Base-by-base conservation (phyloP, 2,329 filamentous ascomycete species). In the Sarocladium strictum region DNA sequence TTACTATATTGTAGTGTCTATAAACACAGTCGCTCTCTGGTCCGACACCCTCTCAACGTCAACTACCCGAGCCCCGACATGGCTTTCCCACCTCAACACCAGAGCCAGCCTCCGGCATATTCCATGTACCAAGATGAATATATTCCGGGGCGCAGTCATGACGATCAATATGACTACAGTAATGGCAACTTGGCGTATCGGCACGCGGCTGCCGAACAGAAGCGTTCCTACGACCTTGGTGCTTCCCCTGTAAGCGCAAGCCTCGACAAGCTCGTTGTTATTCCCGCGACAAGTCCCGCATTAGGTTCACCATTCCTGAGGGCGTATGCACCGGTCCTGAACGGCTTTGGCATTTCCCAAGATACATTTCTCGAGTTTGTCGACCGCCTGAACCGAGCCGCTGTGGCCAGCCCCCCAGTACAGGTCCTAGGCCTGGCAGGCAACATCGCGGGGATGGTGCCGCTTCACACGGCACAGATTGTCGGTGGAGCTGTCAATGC, bases 301-400 rank as follows among this genome's bases (percentile, higher is more conserved):
- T 50, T 59, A 3, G 60, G 60, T 15, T 60, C 58, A 0, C 60
- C 60, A 4, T 62, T 60, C 37, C 50, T 62, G 11, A 49, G 60
- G 17, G 58, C 60, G 7, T 62, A 61, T 29, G 57, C 60, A 1
- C 47, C 57, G 2, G 52, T 19, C 15, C 60, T 62, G 12, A 33
- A 41, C 15, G 12, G 19, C 3, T 55, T 54, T 40, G 55, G 55
- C 26, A 55, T 62, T n/a, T 26, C 55, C 11, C 58, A 54, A 2
- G 51, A 55, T 2, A 40, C 15, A 15, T 62, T 62, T 23, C 55
- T 60, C 27, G 49, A 37, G 24, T 62, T 62, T 21, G 33, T 62
- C 40, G 59, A 62, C 41, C 45, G 56, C 14, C 45, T 62, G 19
- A 61, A 61, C 38, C 58, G 58, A 2, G 58, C 53, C 15, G 54